phyloP scores from a whole-genome alignment of 306 rosid genomes.

The Delonix regia region DNA sequence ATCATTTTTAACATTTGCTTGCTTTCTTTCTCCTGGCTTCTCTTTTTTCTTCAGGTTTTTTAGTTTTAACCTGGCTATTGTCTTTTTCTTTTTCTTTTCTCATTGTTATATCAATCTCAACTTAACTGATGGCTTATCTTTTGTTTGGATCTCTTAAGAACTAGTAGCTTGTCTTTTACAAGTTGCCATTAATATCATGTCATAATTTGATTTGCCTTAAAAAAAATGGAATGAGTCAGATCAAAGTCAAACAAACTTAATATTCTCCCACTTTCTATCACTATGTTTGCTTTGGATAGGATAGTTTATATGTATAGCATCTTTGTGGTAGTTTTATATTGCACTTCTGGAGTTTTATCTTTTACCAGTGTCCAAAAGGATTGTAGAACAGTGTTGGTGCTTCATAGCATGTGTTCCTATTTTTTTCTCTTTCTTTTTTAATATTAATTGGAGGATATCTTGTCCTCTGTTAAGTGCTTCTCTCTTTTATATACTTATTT shows the following conservation, averaged over 20 bases:
- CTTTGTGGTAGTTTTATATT: neutral
- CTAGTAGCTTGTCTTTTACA: neutral
- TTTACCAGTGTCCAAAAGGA: neutral
- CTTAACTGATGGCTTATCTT: neutral
- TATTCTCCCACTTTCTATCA: neutral
- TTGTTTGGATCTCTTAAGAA: slow-evolving; percentile 20
- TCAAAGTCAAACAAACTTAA: slow-evolving; percentile 1
- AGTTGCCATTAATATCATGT: neutral
- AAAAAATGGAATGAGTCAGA: slow-evolving; percentile 19
- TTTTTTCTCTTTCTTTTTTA: neutral
- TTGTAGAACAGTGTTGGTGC: neutral
- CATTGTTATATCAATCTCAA: neutral
- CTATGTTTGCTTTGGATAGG: slow-evolving; percentile 3
- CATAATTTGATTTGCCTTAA: slow-evolving; percentile 18
- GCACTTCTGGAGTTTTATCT: neutral
- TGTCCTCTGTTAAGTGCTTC: neutral
- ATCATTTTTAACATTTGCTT: neutral
- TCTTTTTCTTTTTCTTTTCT: neutral
- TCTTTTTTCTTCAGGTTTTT: neutral
- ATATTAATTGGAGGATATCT: neutral
- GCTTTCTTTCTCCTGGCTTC: neutral
- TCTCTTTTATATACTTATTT: too few relatives aligned
- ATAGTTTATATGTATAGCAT: slow-evolving; percentile 11
- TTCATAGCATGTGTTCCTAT: neutral
- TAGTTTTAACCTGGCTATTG: neutral